Base-by-base conservation (phyloP, 495 filamentous ascomycete species). In the Collariella sp. region DNA sequence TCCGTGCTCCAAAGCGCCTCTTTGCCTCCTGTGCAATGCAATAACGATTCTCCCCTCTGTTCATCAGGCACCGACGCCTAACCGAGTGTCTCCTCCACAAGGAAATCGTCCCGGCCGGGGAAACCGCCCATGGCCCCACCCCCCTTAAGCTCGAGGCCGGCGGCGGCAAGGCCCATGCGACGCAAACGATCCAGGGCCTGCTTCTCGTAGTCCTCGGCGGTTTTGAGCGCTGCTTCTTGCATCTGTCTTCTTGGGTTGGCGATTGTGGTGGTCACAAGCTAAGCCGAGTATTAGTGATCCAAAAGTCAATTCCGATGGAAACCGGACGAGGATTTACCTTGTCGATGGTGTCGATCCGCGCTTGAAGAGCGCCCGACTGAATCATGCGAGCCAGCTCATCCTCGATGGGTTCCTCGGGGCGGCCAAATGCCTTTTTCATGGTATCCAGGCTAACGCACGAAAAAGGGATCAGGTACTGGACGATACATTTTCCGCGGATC, bases 401-500 rank as follows among this genome's bases (percentile, higher is more conserved):
- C 56, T 89, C 85, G 47, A 96, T 84, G 22, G 73, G 74, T 49
- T 78, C 75, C 7, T 70, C 77, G 5, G 70, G 61, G 34, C 81
- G 56, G 9, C 67, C 71, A 56, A 90, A 91, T 10, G 83, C 80
- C 33, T 76, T 74, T 10, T 82, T 77, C 78, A 93, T 79, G 20
- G 78, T 85, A 10, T 81, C 76, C 7, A 93, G 68, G 3, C 79
- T 86, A 41, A 90, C 85, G 36, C 80, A 81, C 22, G 81, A 89
- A 66, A 89, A 93, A 1, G 88, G 88, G 22, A 88, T 74, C 45
- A 89, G 81, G 67, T 95, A 97, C 65, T 96, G 89, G 46, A 91
- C 79, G 56, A 98, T 96, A 51, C 89, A 86, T 68, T 96, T 96
- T 61, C 79, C 86, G 56, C 94, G 80, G 61, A 98, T 86, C 42